These are phyloP conservation scores for Hanseniaspora thailandica DNA, from an alignment of 805 yeast genomes.

Conservation along the genomic window DNA sequence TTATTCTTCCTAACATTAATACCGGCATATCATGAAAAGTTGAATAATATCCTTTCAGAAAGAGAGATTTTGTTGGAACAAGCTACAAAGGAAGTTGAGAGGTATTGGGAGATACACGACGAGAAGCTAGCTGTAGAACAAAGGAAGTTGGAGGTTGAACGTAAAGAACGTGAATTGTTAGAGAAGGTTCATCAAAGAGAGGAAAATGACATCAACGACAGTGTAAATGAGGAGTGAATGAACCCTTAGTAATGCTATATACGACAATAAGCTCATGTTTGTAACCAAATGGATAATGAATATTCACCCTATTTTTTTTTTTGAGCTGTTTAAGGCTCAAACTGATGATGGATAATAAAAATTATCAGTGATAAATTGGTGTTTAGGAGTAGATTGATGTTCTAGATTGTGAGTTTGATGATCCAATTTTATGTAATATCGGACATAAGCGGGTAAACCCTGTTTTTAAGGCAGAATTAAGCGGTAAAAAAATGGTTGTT, in stretches of 20 bases:
- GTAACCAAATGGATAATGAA: not conserved
- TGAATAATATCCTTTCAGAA: not conserved
- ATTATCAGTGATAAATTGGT: too few relatives aligned
- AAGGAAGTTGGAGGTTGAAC: not conserved
- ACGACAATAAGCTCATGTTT: too few relatives aligned
- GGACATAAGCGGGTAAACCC: too few relatives aligned
- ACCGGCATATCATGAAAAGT: constrained; percentile 1
- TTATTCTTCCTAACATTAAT: not conserved
- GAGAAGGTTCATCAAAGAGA: not conserved
- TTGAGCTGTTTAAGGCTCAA: too few relatives aligned
- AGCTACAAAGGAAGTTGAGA: not conserved
- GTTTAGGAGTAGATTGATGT: not conserved
- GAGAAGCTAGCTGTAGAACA: not conserved
- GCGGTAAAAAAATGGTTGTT: too few relatives aligned
- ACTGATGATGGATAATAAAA: too few relatives aligned
- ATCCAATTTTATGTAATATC: not conserved
- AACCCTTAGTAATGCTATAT: too few relatives aligned
- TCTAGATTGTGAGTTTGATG: not conserved
- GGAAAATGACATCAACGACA: too few relatives aligned
- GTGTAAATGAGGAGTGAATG: not conserved
- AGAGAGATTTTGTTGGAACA: not conserved
- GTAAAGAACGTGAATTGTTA: not conserved
- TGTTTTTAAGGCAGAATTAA: too few relatives aligned
- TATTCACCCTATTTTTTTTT: too few relatives aligned
- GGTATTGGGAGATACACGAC: not conserved